phyloP scores from a whole-genome alignment of 192 early-diverging fungal species.

The Pilobolus umbonatus region DNA sequence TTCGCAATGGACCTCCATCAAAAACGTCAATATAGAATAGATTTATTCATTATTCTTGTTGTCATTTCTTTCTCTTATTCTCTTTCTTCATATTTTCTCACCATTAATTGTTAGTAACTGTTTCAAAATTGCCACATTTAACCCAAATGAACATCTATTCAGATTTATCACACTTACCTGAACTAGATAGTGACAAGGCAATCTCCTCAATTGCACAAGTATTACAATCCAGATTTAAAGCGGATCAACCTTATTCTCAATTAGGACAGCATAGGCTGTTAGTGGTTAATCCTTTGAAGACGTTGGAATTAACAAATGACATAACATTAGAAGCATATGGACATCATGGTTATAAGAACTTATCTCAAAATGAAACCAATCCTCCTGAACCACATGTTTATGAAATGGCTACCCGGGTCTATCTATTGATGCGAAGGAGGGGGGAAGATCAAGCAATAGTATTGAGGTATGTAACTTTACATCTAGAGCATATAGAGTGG shows the following conservation, averaged over 20 bases:
- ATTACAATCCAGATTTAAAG: slow-evolving; percentile 42
- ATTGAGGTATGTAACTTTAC: slow-evolving; percentile 41
- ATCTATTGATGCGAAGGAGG: slow-evolving; percentile 61
- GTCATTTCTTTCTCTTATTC: too few relatives aligned
- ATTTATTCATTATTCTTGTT: too few relatives aligned
- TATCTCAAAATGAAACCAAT: slow-evolving; percentile 19
- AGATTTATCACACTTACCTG: slow-evolving; percentile 10
- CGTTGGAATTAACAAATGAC: slow-evolving; percentile 40
- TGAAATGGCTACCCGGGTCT: slow-evolving; percentile 65
- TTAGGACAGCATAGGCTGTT: slow-evolving; percentile 46
- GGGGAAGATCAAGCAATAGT: slow-evolving; percentile 65
- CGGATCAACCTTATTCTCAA: slow-evolving; percentile 47
- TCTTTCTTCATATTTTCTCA: too few relatives aligned
- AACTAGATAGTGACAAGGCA: not conserved
- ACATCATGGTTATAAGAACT: slow-evolving; percentile 47
- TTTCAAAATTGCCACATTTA: too few relatives aligned
- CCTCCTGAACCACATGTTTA: slow-evolving; percentile 55
- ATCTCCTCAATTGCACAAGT: not conserved
- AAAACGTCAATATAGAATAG: too few relatives aligned
- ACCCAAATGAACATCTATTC: too few relatives aligned
- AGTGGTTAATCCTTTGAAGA: slow-evolving; percentile 44
- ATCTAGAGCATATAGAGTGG: not conserved
- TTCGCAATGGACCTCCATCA: too few relatives aligned
- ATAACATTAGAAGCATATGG: slow-evolving; percentile 44
- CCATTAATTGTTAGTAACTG: too few relatives aligned